Evolutionary conservation across 345 rosid species (phyloP).

Genomic region (Syzygium jambos): DNA sequence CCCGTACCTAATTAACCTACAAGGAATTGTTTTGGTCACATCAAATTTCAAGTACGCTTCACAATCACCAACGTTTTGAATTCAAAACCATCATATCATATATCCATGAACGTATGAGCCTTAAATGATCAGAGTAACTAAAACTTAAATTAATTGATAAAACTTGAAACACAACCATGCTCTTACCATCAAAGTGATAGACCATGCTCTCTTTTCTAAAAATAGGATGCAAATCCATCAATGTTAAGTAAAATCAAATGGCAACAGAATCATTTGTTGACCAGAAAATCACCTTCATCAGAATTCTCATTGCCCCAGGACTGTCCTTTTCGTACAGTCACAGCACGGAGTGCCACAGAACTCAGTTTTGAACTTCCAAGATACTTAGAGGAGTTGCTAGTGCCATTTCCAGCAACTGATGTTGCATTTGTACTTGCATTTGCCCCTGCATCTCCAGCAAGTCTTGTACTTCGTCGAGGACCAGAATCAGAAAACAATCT

Average conservation of each 20-base stretch:
- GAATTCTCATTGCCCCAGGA: constrained; percentile 83
- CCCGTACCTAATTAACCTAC: background rate
- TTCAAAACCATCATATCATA: background rate
- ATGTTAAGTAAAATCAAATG: background rate
- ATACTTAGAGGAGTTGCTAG: constrained; percentile 61
- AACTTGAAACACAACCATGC: background rate
- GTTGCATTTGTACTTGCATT: constrained; percentile 42
- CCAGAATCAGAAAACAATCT: constrained; percentile 96
- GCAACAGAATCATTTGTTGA: background rate
- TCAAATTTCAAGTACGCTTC: background rate
- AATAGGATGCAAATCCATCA: background rate
- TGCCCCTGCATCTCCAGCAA: constrained; percentile 53
- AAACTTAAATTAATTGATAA: background rate
- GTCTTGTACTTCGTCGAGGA: constrained; percentile 79
- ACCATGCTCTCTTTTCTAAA: background rate
- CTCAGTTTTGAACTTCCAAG: constrained; percentile 83
- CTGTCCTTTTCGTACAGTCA: constrained; percentile 82
- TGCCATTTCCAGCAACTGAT: constrained; percentile 61
- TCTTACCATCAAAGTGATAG: background rate
- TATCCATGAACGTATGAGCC: background rate
- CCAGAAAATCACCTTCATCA: constrained; percentile 59
- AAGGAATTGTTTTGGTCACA: background rate
- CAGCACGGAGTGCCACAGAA: constrained; percentile 71
- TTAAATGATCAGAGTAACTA: background rate
- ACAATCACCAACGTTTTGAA: background rate